Conservation (phyloP, 1,284 basidiomycete genomes). For the Cryptococcus sp. region DNA sequence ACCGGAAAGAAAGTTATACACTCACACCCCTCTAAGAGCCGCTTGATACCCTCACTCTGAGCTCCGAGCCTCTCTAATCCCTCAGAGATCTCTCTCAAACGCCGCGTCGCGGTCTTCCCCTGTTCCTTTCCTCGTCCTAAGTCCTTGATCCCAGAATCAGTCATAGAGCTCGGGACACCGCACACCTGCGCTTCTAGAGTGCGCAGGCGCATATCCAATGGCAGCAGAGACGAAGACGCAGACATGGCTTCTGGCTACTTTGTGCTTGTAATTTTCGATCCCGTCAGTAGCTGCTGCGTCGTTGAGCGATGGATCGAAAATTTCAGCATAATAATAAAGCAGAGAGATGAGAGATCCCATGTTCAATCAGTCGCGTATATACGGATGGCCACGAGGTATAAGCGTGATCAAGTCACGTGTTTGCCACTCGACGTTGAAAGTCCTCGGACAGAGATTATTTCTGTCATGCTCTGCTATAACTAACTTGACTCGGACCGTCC, state of each 20-base stretch:
- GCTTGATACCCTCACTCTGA: conserved; percentile 36
- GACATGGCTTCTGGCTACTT: no score
- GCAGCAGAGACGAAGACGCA: conserved; percentile 11
- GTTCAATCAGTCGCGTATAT: no score
- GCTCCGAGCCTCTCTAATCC: conserved; percentile 26
- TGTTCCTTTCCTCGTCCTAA: not conserved
- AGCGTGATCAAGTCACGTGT: no score
- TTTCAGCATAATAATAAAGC: not conserved
- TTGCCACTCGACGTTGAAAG: no score
- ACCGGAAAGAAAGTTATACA: not conserved
- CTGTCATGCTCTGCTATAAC: no score
- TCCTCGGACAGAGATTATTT: no score
- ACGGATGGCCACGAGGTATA: no score
- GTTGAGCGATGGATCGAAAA: not conserved
- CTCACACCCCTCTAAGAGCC: conserved; percentile 42
- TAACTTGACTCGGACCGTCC: no score
- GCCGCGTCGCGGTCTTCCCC: conserved; percentile 14
- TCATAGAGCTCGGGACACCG: conserved; percentile 23
- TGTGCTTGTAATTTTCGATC: no score
- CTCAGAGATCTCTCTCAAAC: conserved; percentile 25
- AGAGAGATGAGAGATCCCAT: not conserved
- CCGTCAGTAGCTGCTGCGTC: not conserved
- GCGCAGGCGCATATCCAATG: conserved; percentile 40
- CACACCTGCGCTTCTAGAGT: conserved; percentile 41
- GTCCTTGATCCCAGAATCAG: not conserved